Evolutionary conservation across 495 filamentous ascomycete genomes (phyloP).

Genomic region (Staphylotrichum tortipilum): DNA sequence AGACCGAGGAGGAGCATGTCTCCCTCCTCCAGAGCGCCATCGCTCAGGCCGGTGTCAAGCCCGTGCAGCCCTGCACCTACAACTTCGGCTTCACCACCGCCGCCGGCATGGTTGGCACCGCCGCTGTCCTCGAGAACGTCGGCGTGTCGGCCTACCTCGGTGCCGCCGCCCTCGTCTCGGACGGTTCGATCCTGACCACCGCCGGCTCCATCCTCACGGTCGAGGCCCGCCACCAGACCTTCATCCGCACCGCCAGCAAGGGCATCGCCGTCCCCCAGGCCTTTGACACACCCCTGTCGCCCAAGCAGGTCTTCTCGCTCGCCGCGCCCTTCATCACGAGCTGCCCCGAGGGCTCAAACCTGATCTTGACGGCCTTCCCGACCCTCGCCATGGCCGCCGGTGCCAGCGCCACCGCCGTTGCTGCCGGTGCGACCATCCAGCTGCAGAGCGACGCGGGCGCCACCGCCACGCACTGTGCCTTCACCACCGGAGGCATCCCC

Average conservation of each 20-base stretch:
- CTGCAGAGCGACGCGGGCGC: slow-evolving; percentile 34
- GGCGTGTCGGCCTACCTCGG: slow-evolving; percentile 56
- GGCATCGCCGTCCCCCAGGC: slow-evolving; percentile 47
- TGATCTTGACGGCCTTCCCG: slow-evolving; percentile 51
- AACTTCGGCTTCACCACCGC: slow-evolving; percentile 55
- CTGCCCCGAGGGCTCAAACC: slow-evolving; percentile 49
- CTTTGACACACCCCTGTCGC: slow-evolving; percentile 51
- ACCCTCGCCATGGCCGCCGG: slow-evolving; percentile 43
- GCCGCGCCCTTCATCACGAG: slow-evolving; percentile 54
- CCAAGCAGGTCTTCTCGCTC: slow-evolving; percentile 52
- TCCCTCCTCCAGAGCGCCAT: slow-evolving; percentile 47
- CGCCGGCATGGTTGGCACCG: slow-evolving; percentile 50
- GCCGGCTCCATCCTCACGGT: slow-evolving; percentile 53
- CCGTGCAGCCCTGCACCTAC: slow-evolving; percentile 53
- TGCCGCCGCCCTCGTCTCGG: slow-evolving; percentile 48
- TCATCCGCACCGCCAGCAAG: slow-evolving; percentile 43
- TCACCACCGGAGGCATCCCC: slow-evolving; percentile 43
- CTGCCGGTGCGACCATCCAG: slow-evolving; percentile 34
- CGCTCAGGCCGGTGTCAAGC: slow-evolving; percentile 43
- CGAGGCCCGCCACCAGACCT: slow-evolving; percentile 53
- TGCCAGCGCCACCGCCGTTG: slow-evolving; percentile 34
- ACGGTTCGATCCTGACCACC: slow-evolving; percentile 44
- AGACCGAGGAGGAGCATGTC: slow-evolving; percentile 51
- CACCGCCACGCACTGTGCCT: slow-evolving; percentile 45
- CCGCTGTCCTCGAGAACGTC: slow-evolving; percentile 52